Evolutionary conservation across 1,139 yeast species (phyloP), one percentile per base, ranked within the genome.

Genomic region (Taphrina flavorubra): DNA sequence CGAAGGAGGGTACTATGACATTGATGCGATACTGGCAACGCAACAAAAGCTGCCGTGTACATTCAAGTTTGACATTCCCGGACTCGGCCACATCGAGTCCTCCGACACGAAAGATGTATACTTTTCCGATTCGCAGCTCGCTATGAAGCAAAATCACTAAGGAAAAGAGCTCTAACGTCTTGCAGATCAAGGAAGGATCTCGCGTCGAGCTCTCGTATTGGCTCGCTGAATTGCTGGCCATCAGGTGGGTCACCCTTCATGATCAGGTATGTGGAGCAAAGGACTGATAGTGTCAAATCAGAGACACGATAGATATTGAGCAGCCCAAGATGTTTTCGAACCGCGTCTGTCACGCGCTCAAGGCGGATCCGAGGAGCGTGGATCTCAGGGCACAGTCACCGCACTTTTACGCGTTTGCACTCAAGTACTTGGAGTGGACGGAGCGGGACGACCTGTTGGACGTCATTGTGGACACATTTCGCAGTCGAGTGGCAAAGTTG

Each of bases 141-240:
- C 31, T 25, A 25, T 25, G 31, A 4, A 25, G 31, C 31, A 25
- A 25, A 25, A 4, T 25, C 31, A 25, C 31, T 25, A 25, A 25
- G 31, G 4, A 25, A 25, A 25, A 2, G 31, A 25, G 1, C 4
- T 25, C 31, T 25, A 25, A 25, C 4, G 31, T 25, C 13, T 49
- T 25, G 13, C 57, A 86, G 72, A 83, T 90, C 18, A 80, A 81
- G 69, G 83, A 86, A 74, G 88, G 87, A 56, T 83, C 96, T 1
- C 87, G 87, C 74, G 76, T 91, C 5, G 95, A 90, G 70, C 81
- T 94, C 53, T 98, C 99, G 0, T 78, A 92, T 44, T 94, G 99
- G 99, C 79, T 94, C 60, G 96, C 97, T 0, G 87, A 87, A 72
- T 84, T 89, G 4, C 79, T 94, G 55, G 97, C 96, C 0, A 67